Evolutionary conservation across 1,284 basidiomycete species (phyloP), one percentile per base, ranked within the genome.

Genomic region (Xerocomus minutiporus): DNA sequence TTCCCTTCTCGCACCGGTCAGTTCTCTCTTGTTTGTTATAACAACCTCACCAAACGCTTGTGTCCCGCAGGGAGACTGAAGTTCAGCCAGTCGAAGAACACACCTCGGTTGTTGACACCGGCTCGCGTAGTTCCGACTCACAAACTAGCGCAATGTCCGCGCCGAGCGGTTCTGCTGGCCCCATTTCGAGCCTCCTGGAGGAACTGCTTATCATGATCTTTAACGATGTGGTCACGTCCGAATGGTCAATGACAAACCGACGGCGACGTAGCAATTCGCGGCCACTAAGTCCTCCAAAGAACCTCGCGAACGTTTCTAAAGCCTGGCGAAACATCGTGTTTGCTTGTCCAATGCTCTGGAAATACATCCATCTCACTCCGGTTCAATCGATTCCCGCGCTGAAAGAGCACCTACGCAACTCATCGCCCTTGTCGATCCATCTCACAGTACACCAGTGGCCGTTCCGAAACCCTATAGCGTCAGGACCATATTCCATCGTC

Each of bases 171-270:
- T 13, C 43, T 23, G 11, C 2, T 31, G 44, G 60, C 26, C 58
- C 59, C 35, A 56, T 63, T 32, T 51, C 47, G 15, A 34, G 9
- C 11, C 49, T 61, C 35, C 15, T 62, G 2, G 60, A 64, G 35
- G 60, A 61, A 43, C 45, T 61, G 17, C 60, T 61, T 17, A 5
- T 62, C 34, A 52, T 64, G 17, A 53, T 64, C 35, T 51, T 64
- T 46, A 51, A 60, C 38, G 50, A 55, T 7, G 54, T 64, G 31
- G 38, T 61, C 44, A 55, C 46, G 4, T 64, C 51, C 3, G 48
- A 54, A 40, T 52, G 50, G 5, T 51, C 36, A 2, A 46, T 52
- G 13, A 45, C 34, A 4, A 38, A 25, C 15, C 40, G 29, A 29
- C 28, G 8, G 28, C 28, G 2, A 28, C 0, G n/a, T 28, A 51